Evolutionary conservation across 345 rosid genomes (phyloP).

Genomic region (Camelina neglecta): DNA sequence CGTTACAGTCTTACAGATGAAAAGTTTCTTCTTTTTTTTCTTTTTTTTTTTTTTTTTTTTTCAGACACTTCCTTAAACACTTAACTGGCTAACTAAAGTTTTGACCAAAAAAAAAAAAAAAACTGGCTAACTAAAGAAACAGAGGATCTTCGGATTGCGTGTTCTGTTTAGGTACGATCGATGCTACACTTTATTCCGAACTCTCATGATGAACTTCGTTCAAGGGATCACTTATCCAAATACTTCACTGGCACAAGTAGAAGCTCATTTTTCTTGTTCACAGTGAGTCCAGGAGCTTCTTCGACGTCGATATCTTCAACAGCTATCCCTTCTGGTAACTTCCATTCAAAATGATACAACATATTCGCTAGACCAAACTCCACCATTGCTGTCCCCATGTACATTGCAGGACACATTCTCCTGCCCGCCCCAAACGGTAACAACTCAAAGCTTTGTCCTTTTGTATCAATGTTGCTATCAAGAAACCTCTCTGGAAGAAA

Average conservation of each 20-base stretch:
- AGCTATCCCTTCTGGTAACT: slow-evolving; percentile 45
- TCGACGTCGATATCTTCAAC: slow-evolving; percentile 48
- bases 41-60: too few relatives aligned
- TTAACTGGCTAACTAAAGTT: too few relatives aligned
- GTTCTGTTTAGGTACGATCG: too few relatives aligned
- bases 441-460: slow-evolving; percentile 50
- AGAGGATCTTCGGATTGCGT: too few relatives aligned
- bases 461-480: slow-evolving; percentile 43
- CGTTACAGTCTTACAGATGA: too few relatives aligned
- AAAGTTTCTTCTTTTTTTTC: too few relatives aligned
- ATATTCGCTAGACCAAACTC: slow-evolving; percentile 53
- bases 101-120: too few relatives aligned
- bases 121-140: too few relatives aligned
- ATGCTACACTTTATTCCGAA: too few relatives aligned
- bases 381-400: slow-evolving; percentile 37
- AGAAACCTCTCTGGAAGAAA: slow-evolving; percentile 52
- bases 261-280: slow-evolving; percentile 38
- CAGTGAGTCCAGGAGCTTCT: slow-evolving; percentile 45
- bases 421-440: slow-evolving; percentile 56
- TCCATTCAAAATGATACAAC: slow-evolving; percentile 52
- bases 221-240: neutral
- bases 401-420: slow-evolving; percentile 50
- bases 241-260: slow-evolving; percentile 40
- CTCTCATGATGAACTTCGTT: too few relatives aligned
- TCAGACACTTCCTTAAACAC: too few relatives aligned